Base-by-base conservation (phyloP, 257 asterid genomes). In the Rhazya stricta region DNA sequence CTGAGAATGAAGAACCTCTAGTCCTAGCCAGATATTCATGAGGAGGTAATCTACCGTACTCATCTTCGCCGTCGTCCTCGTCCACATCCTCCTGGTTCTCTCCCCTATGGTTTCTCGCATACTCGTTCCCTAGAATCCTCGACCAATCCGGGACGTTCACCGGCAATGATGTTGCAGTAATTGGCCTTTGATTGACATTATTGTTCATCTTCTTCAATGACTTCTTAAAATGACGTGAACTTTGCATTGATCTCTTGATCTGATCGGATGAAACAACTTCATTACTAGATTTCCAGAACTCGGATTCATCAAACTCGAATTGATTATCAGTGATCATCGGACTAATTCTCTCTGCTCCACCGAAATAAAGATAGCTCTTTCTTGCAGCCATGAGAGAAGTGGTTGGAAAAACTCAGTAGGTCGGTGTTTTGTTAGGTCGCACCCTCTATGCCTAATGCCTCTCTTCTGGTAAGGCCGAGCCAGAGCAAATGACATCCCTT, bases 71-170 rank as follows among this genome's bases (percentile, higher is more conserved):
- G 0, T 67, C 88, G 0, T 75, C 82, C 3, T 42, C 81, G 8
- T 67, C 84, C 15, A 23, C 74, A 29, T 71, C 83, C 2, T 81
- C 84, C 9, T 23, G 30, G 2, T 11, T 69, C 12, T 77, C 88
- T 1, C 78, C 76, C 60, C 74, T 27, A 54, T 76, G 77, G 76
- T 71, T 85, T 42, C 45, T 65, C 36, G 77, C 70, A 80, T 81
- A 85, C 84, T 88, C 98, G 43, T 82, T 81, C 6, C 91, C 81
- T 0, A 92, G 83, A 39, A 89, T 89, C 65, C 86, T 92, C 8
- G 95, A 83, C 97, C 97, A 91, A 45, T 91, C 97, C 2, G 98
- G 98, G 3, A 92, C 53, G 81, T 82, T 89, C 67, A 91, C 88
- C 25, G 97, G 98, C 85, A 91, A 58, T 0, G 97, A 91, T 41